Evolutionary conservation across 1,139 yeast species (phyloP), one percentile per base, ranked within the genome.

Genomic region (Blastobotrys illinoisensis): DNA sequence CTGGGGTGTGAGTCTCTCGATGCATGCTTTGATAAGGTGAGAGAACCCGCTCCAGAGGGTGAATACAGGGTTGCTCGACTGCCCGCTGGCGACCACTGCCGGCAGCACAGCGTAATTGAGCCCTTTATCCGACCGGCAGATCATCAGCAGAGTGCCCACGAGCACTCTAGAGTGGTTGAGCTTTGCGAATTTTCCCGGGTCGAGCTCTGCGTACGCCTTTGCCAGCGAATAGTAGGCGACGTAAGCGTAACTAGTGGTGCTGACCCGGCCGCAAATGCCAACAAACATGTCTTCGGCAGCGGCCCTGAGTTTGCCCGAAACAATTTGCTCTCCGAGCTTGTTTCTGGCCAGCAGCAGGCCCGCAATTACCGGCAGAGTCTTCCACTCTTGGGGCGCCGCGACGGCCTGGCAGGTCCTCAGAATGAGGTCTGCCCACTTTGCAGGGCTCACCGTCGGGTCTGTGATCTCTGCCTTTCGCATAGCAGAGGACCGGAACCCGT

Each of bases 401-500:
- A 20, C 57, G 57, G 48, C 55, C 62, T 45, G 79, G 56, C 50
- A 79, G 79, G 21, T 70, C 68, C 43, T 36, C 18, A 73, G 59
- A 2, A 83, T 56, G 0, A 77, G 72, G 4, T 72, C 67, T 61
- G 79, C 80, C 74, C 85, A 86, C 1, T 72, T 70, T 57, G 78
- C 72, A 20, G 81, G 70, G 0, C 82, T 67, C 7, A 86, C 64
- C 0, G 88, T 77, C 1, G 95, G 95, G 57, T 80, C 79, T 6
- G 88, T 81, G 3, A 85, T 73, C 52, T 72, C 73, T 51, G 77
- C 71, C 64, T 86, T 86, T 60, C 79, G 76, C 49, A 78, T 80
- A 18, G 80, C 62, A 0, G 74, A 70, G 1, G 75, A 66, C 51
- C 72, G 62, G 1, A 78, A 68, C 0, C 74, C 76, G 20, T 73